Conservation (phyloP, 2,329 filamentous ascomycete species). For the Cadophora luteo-olivacea region DNA sequence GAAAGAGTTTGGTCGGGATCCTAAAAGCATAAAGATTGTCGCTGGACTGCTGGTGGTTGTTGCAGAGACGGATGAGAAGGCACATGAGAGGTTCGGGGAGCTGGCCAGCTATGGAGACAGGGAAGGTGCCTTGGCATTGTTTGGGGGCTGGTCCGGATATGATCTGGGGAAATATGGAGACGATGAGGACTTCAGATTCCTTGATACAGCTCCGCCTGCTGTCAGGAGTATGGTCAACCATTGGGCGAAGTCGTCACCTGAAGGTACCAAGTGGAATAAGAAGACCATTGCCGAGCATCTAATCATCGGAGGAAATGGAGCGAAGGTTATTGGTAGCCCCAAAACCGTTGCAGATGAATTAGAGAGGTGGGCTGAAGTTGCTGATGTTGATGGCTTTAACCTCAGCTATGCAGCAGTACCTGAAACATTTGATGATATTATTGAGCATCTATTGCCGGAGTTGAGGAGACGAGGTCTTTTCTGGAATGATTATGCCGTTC, state of each 20-base stretch:
- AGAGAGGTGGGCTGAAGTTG: slow-evolving; percentile 38
- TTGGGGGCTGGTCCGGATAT: slow-evolving; percentile 77
- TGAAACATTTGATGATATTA: slow-evolving; percentile 71
- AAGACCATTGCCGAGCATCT: slow-evolving; percentile 41
- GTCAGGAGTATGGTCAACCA: slow-evolving; percentile 54
- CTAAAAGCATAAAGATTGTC: slow-evolving; percentile 65
- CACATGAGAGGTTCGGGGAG: slow-evolving; percentile 66
- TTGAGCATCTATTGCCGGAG: slow-evolving; percentile 69
- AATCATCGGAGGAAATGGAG: slow-evolving; percentile 38
- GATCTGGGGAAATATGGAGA: slow-evolving; percentile 66
- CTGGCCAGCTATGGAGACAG: slow-evolving; percentile 65
- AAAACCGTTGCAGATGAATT: slow-evolving; percentile 38
- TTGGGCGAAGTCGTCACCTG: slow-evolving; percentile 50
- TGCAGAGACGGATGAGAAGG: slow-evolving; percentile 70
- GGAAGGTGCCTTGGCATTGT: slow-evolving; percentile 73
- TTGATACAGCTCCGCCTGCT: slow-evolving; percentile 51
- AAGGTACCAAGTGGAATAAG: slow-evolving; percentile 46
- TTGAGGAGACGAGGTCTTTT: slow-evolving; percentile 64
- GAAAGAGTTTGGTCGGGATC: slow-evolving; percentile 56
- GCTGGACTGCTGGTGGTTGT: slow-evolving; percentile 63
- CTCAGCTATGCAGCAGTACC: slow-evolving; percentile 55
- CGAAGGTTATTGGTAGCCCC: slow-evolving; percentile 37
- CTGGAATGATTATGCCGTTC: slow-evolving; percentile 56
- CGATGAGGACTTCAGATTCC: slow-evolving; percentile 67
- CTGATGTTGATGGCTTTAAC: slow-evolving; percentile 41